Evolutionary conservation across 305 asterid genomes (phyloP), one percentile per base, ranked within the genome.

Genomic region (Fraxinus nigra): DNA sequence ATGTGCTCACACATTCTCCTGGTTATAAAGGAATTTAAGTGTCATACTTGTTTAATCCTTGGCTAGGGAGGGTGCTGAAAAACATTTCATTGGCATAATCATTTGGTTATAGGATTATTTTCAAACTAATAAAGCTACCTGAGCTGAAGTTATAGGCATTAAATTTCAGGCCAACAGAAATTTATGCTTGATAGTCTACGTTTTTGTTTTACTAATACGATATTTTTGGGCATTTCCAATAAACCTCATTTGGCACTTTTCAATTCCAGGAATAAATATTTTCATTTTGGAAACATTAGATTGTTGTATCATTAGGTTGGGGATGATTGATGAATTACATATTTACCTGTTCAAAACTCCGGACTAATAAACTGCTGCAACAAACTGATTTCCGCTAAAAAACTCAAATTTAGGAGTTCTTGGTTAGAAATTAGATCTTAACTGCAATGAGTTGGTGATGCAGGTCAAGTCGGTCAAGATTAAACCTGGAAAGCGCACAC

Each of bases 391-490:
- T 59, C 5, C 48, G 13, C 14, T 40, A 8, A 40, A 40, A 0
- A 40, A 40, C 48, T 40, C 3, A 40, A 40, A 40, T 40, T 40
- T 46, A 46, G 54, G 54, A 46, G 54, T 13, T 11, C n/a, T 43
- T 54, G 7, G n/a, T 0, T 59, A n/a, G 70, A 20, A 24, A 10
- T 63, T 18, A 7, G 14, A 18, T 63, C 72, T 1, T 4, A 67
- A 67, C 38, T 67, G 35, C 74, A 4, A 28, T 67, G 35, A 67
- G n/a, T 11, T 67, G 37, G 18, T 8, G 37, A 79, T 90, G 90
- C 92, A 93, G 97, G 97, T 92, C 1, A 93, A 93, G 85, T 92
- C 97, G 0, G 97, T 93, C 67, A 93, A 89, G 87, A 81, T 93
- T 13, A 92, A 91, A 86, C 93, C 94, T 0, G 97, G 95, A 59